Base-by-base conservation (phyloP, 192 early-diverging fungal genomes). In the Allomyces javanicus region DNA sequence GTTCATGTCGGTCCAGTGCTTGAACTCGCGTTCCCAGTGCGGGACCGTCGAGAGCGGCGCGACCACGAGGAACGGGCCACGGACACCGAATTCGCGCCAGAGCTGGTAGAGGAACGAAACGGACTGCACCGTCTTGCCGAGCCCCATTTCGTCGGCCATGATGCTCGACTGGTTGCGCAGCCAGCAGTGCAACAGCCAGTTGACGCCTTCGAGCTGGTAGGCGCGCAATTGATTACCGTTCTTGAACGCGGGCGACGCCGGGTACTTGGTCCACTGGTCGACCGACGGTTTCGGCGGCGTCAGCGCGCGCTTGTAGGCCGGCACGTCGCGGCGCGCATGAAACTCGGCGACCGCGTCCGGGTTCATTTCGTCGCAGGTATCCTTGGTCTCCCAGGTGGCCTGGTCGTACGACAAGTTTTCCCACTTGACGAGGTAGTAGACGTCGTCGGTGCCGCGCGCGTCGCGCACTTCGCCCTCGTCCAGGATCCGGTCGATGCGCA, bases 151-250 rank as follows among this genome's bases (percentile, higher is more conserved):
- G 67, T 81, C 79, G 19, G 83, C 80, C 24, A 83, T 66, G 64
- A 85, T 85, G 62, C 71, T 73, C 65, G 84, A 87, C 64, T 88
- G 82, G 26, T 75, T 69, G 65, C 83, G 83, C 73, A 83, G 84
- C 80, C 87, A 91, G 67, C 88, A 91, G 67, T 84, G 87, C 64
- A 86, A 45, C 10, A 91, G 72, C 89, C 89, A 91, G 70, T 90
- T 91, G 22, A 91, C 70, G 17, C 89, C 89, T 69, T 91, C 89
- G 62, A 91, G 73, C 67, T 91, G 89, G 66, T 91, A 91, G 25
- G 83, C 64, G 10, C 89, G 78, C 25, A 91, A 68, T 44, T 76
- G 72, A 64, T 88, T 89, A 22, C 81, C 83, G 67, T 87, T 81
- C 64, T 86, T 87, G 68, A 83, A 89, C 72, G 67, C 67, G 4